Conservation (phyloP, 495 filamentous ascomycete genomes). For the Xylaria sp. region DNA sequence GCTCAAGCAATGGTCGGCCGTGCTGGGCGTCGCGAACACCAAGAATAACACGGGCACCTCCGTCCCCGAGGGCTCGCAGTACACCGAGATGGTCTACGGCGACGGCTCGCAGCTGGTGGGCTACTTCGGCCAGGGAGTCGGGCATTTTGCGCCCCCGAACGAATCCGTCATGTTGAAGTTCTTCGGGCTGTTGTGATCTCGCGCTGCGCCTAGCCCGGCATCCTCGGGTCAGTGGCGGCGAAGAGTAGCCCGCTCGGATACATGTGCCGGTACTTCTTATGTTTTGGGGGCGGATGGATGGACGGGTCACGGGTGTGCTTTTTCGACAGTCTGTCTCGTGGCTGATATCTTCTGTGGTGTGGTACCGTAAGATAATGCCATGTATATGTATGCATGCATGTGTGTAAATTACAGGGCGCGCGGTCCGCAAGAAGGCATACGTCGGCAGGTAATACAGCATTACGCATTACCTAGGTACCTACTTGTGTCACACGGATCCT, state of each 20-base stretch:
- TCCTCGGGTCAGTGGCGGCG: neutral
- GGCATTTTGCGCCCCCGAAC: conserved; percentile 54
- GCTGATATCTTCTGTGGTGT: no score
- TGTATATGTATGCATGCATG: no score
- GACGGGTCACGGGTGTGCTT: neutral
- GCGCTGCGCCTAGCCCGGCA: neutral
- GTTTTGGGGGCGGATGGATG: neutral
- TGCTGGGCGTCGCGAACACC: conserved; percentile 49
- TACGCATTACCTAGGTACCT: no score
- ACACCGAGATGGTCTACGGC: conserved; percentile 55
- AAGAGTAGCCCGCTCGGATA: neutral
- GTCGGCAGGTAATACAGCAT: no score
- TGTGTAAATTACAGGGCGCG: no score
- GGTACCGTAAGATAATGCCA: no score
- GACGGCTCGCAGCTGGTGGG: conserved; percentile 53
- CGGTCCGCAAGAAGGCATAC: no score
- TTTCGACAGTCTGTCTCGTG: neutral
- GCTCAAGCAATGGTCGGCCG: conserved; percentile 64
- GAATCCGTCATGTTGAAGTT: conserved; percentile 48
- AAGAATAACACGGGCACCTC: conserved; percentile 40
- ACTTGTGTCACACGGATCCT: no score
- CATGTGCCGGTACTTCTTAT: no score
- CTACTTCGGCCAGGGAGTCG: conserved; percentile 56
- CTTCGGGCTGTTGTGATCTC: conserved; percentile 38
- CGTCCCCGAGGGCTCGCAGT: conserved; percentile 44